Percentiles rank a stretch among this genome's conserved stretches.
Evolutionary conservation across 2,329 filamentous ascomycete genomes (phyloP).

Genomic region (Aspergillus novoparasiticus): DNA sequence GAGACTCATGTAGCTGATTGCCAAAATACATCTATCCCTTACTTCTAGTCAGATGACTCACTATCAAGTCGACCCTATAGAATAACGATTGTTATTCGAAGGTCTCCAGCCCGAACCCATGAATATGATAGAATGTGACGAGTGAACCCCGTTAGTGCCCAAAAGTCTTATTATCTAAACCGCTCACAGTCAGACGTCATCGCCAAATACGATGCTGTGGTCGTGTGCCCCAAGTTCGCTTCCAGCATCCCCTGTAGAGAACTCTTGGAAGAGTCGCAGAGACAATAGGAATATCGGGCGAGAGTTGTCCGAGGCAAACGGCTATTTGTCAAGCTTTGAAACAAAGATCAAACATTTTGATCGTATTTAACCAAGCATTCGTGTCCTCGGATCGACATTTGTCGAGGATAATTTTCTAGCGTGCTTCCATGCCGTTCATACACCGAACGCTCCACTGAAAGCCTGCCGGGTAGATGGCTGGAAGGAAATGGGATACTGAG

Average conservation of each 20-base stretch:
- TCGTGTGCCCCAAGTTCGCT: neutral
- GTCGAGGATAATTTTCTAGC: constrained; percentile 23
- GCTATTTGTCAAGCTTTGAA: neutral
- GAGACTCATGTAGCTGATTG: neutral
- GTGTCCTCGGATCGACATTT: neutral
- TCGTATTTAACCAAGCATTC: constrained; percentile 1
- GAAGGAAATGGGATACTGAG: constrained; percentile 3
- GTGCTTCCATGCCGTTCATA: constrained; percentile 21
- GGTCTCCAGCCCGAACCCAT: neutral
- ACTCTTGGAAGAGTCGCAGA: neutral
- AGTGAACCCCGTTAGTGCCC: constrained; percentile 8
- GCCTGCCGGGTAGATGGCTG: constrained; percentile 5
- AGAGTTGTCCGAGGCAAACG: neutral
- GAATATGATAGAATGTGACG: neutral
- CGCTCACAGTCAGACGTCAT: neutral
- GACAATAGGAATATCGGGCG: constrained; percentile 6
- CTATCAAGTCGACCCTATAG: neutral
- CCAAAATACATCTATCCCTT: neutral
- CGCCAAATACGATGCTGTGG: constrained; percentile 2
- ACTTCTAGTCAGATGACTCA: neutral
- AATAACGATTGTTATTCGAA: neutral
- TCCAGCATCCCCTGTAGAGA: constrained; percentile 14
- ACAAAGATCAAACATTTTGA: constrained; percentile 3
- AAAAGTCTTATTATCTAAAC: constrained; percentile 10
- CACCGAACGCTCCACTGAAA: constrained; percentile 13